Evolutionary conservation across 208 protist species (phyloP), one percentile per base, ranked within the genome.

Genomic region (Herpetomonas muscarum): DNA sequence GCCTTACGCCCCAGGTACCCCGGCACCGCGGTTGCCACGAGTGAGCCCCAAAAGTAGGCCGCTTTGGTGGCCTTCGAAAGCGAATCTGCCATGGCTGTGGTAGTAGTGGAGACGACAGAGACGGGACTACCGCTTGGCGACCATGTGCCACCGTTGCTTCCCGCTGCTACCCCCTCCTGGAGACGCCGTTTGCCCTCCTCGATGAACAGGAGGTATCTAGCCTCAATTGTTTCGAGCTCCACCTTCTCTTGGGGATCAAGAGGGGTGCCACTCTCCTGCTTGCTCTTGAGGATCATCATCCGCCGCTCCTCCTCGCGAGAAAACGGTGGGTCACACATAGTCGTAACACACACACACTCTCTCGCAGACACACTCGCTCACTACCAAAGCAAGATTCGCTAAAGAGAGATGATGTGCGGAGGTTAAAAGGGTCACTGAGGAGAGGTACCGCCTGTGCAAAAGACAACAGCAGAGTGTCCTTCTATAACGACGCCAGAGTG

Each of bases 41-140:
- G 64, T 3, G 84, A 89, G 21, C 75, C 76, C 77, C 81, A 94
- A 61, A 94, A 94, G 59, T 90, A 92, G 13, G 72, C 70, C 24
- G 81, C 84, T 39, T 88, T 83, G 13, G 74, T 67, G 0, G 72
- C 81, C 12, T 56, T 72, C 17, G 55, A 54, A n/a, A 85, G 53
- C 25, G 78, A 66, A 12, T 75, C 67, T 6, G 49, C 13, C 25
- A 76, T 39, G n/a, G 48, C 30, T 10, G 32, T 21, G 3, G n/a
- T 10, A 2, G 24, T 36, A 22, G 19, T n/a, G n/a, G n/a, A n/a
- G 41, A n/a, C n/a, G n/a, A n/a, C n/a, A n/a, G n/a, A n/a, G n/a
- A n/a, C n/a, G n/a, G n/a, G n/a, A n/a, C n/a, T 10, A 42, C 36
- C 34, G 10, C 34, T 15, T 39, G 7, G 15, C 9, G 0, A 29